Percentiles rank a stretch among this genome's conserved stretches.
Evolutionary conservation across 2,329 filamentous ascomycete species (phyloP).

Genomic region (Didymella pinodella): DNA sequence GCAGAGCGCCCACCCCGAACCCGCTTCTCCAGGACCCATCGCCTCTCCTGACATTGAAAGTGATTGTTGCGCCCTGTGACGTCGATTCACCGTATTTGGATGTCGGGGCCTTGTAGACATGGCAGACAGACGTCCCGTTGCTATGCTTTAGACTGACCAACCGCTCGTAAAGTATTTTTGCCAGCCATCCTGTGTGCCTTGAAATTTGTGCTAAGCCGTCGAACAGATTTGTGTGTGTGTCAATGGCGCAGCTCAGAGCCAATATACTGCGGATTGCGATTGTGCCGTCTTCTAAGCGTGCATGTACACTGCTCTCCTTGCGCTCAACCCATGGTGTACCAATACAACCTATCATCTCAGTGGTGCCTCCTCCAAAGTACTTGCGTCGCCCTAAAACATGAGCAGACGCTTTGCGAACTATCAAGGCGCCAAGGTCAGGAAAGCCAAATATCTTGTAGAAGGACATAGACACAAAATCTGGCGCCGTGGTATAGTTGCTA

Average conservation of each 20-base stretch:
- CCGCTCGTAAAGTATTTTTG: conserved; percentile 58
- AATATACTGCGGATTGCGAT: conserved; percentile 71
- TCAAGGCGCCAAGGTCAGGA: conserved; percentile 83
- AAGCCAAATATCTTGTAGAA: conserved; percentile 98
- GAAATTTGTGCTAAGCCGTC: conserved; percentile 67
- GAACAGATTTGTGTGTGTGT: conserved; percentile 64
- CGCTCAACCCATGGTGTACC: conserved; percentile 63
- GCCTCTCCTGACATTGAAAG: conserved; percentile 67
- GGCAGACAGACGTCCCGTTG: conserved; percentile 62
- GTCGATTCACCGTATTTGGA: conserved; percentile 60
- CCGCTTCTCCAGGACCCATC: conserved; percentile 65
- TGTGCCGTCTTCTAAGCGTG: conserved; percentile 72
- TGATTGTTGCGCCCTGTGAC: conserved; percentile 68
- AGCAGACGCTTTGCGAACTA: conserved; percentile 76
- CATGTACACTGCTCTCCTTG: conserved; percentile 63
- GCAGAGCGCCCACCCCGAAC: conserved; percentile 65
- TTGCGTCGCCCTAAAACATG: conserved; percentile 60
- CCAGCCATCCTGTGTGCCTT: conserved; percentile 64
- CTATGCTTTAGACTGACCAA: conserved; percentile 60
- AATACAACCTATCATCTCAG: conserved; percentile 63
- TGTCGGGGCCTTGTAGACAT: conserved; percentile 63
- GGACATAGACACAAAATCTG: conserved; percentile 85
- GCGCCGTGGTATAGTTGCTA: conserved; percentile 63
- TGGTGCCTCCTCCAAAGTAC: conserved; percentile 74
- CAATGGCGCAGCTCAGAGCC: conserved; percentile 67